Base-by-base conservation (phyloP, 2,329 filamentous ascomycete species). In the Fusarium gaditjirri region DNA sequence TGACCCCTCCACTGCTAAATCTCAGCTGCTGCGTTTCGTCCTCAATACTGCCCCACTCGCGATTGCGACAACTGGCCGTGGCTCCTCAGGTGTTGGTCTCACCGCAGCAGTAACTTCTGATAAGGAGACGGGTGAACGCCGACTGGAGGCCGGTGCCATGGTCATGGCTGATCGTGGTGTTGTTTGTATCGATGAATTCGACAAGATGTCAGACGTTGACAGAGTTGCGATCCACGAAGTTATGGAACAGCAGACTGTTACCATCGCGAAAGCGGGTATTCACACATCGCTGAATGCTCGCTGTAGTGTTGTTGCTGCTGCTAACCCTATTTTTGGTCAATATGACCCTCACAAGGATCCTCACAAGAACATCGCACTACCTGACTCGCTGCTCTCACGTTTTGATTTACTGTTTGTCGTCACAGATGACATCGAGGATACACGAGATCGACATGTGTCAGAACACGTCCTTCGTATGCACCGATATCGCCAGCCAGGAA, bases 241-340 rank as follows among this genome's bases (percentile, higher is more conserved):
- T 74, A 99, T 99, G 96, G 96, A 99, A 84, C 96, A 99, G 84
- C 96, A 99, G 83, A 99, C 96, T 0, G 96, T 99, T 68, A 99
- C 96, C 19, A 99, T 99, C 78, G 96, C 96, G 57, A 99, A 99
- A 84, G 96, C 96, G 3, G 96, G 96, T 73, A 99, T 99, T 65
- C 96, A 99, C 83, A 99, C 96, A 0, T 97, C 95, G 6, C 86
- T 99, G 67, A 99, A 99, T 79, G 96, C 96, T 58, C 92, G 96
- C 63, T 99, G 96, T 84, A 97, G 94, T 82, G 96, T 99, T 69
- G 90, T 99, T 76, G 96, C 96, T 44, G 96, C 96, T 21, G 96
- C 96, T 68, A 99, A 99, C 80, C 96, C 96, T 7, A 96, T 99
- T 57, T 99, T 97, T 77, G 96, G 96, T 69, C 96, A 99, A 83